Evolutionary conservation across 2,329 filamentous ascomycete species (phyloP).

Genomic region (Arthrobotrys iridis): DNA sequence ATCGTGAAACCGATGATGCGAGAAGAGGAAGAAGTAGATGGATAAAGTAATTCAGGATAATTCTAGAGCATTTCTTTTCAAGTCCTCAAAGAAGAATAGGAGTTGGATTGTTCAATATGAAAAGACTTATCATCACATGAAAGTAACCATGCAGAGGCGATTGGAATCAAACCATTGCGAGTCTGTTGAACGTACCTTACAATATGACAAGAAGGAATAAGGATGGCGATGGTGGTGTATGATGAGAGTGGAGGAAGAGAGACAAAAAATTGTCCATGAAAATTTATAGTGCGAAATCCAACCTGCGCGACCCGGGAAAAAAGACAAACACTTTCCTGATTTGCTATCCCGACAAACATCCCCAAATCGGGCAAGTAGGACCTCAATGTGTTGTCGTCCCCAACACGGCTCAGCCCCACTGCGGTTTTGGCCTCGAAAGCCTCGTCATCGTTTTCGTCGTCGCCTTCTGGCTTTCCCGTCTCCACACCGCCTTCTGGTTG

Average conservation of each 20-base stretch:
- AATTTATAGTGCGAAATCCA: conserved; percentile 56
- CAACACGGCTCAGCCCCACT: conserved; percentile 9
- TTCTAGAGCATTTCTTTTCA: conserved; percentile 59
- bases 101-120: conserved; percentile 64
- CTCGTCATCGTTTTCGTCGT: conserved; percentile 35
- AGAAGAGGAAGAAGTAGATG: conserved; percentile 31
- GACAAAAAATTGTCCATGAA: conserved; percentile 7
- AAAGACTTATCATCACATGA: conserved; percentile 61
- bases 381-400: conserved; percentile 8
- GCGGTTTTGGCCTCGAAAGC: conserved; percentile 17
- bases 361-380: background rate
- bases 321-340: conserved; percentile 27
- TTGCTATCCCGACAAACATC: background rate
- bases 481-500: conserved; percentile 9
- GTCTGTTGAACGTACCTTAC: conserved; percentile 15
- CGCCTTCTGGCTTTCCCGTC: no score
- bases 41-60: conserved; percentile 59
- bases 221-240: background rate
- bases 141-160: conserved; percentile 14
- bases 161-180: background rate
- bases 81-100: conserved; percentile 60
- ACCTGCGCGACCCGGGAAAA: background rate
- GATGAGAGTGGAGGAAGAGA: conserved; percentile 34
- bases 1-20: background rate
- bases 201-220: background rate